Percentiles rank a stretch among this genome's conserved stretches.
phyloP scores from a whole-genome alignment of 192 early-diverging fungal genomes.

The Radiomyces spectabilis region DNA sequence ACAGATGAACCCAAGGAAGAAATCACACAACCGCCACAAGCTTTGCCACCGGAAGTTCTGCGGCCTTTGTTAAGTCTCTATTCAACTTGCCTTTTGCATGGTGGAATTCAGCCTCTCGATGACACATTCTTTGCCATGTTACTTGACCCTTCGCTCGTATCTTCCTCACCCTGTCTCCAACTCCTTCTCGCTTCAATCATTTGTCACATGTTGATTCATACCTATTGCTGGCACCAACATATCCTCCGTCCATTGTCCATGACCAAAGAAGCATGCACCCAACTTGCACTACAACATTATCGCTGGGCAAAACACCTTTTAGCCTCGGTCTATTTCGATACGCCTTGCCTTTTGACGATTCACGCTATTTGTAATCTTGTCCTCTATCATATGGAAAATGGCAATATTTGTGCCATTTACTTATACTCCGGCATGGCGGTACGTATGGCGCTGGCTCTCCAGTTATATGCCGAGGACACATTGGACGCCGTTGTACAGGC shows the following conservation, averaged over 20 bases:
- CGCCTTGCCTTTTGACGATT: conserved; percentile 13
- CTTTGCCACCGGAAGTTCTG: conserved; percentile 5
- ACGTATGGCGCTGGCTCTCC: conserved; percentile 20
- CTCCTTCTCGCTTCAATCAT: conserved; percentile 19
- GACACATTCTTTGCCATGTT: conserved; percentile 6
- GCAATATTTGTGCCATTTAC: conserved; percentile 22
- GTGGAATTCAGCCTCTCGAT: conserved; percentile 19
- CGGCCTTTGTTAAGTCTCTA: conserved; percentile 10
- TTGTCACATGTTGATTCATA: conserved; percentile 23
- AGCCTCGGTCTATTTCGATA: conserved; percentile 20
- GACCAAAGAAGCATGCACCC: conserved; percentile 2
- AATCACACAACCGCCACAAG: background rate
- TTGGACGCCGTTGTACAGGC: conserved; percentile 1
- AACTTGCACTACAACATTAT: conserved; percentile 18
- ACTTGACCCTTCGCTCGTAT: background rate
- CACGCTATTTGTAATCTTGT: conserved; percentile 24
- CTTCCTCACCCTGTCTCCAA: conserved; percentile 5
- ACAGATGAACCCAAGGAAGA: conserved; percentile 1
- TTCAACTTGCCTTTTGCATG: conserved; percentile 21
- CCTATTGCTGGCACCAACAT: conserved; percentile 22
- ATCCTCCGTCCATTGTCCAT: too few species aligned
- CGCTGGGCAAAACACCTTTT: conserved; percentile 16
- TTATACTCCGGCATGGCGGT: conserved; percentile 28
- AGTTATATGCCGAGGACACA: conserved; percentile 16
- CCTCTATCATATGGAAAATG: conserved; percentile 27